These are phyloP conservation scores for Blastobotrys chiropterorum DNA, from an alignment of 805 yeast genomes.

Conservation along the genomic window DNA sequence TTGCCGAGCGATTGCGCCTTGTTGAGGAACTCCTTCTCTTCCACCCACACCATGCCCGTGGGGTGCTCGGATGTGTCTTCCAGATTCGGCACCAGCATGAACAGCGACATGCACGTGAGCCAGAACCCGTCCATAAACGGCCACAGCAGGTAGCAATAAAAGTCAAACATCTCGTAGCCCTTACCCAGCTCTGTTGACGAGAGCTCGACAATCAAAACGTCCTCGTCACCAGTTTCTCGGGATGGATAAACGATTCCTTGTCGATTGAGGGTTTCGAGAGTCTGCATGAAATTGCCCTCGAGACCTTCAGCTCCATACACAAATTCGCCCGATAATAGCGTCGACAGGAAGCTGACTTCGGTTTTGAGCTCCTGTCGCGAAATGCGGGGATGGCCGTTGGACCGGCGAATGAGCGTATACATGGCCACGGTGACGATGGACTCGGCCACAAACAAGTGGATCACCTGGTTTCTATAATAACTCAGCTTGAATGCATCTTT, in stretches of 20 bases:
- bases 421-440: conserved; percentile 42
- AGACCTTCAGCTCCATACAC: conserved; percentile 35
- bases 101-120: conserved; percentile 33
- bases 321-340: conserved; percentile 35
- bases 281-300: conserved; percentile 26
- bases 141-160: conserved; percentile 38
- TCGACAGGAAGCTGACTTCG: conserved; percentile 32
- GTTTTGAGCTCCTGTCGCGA: conserved; percentile 24
- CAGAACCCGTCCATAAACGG: conserved; percentile 41
- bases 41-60: conserved; percentile 23
- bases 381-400: conserved; percentile 20
- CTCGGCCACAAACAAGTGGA: conserved; percentile 48
- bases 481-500: conserved; percentile 49
- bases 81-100: conserved; percentile 27
- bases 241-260: conserved; percentile 26
- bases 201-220: conserved; percentile 16
- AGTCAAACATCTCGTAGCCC: conserved; percentile 31
- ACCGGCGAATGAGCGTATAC: conserved; percentile 28
- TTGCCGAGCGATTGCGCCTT: conserved; percentile 35
- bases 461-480: conserved; percentile 51
- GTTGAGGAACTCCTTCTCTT: conserved; percentile 28
- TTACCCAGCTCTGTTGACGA: conserved; percentile 15
- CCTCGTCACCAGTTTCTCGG: conserved; percentile 20
- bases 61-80: conserved; percentile 8
- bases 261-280: conserved; percentile 25